Base-by-base conservation (phyloP, 768 basidiomycete species). In the Guyanaporus albipodus region DNA sequence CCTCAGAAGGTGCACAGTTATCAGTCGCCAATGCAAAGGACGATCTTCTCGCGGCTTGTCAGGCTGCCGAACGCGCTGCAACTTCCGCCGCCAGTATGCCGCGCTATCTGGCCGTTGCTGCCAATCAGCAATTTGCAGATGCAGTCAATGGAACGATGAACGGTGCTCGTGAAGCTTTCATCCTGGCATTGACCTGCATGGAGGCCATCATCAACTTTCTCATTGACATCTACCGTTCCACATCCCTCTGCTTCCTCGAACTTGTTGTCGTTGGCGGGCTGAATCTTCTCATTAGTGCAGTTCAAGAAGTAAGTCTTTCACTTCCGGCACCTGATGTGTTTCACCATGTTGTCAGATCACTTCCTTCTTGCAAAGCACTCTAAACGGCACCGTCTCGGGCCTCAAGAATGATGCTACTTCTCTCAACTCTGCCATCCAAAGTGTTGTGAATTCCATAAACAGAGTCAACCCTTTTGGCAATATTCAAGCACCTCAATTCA, bases 221-320 rank as follows among this genome's bases (percentile, higher is more conserved):
- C 53, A 79, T 98, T 54, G 87, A 91, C 67, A 80, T 85, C 37
- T 98, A 96, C 62, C 85, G 93, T 32, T 94, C 92, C 4, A 88
- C 94, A 4, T 84, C 95, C 59, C 76, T 99, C 42, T 99, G 95
- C 66, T 92, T 96, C 56, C 70, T 96, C 53, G 92, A 98, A 66
- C 76, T 98, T 35, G 82, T 89, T 19, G 81, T 99, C 9, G 76
- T 83, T 23, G 92, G 92, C 15, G 85, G 78, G 6, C 72, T 99
- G 42, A 76, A 80, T 21, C 70, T 97, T 44, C 70, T 96, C 37
- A 90, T 96, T 40, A 75, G 72, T 38, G 91, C 91, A 6, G 89
- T 92, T 0, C 73, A 91, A 53, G 87, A 87, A 71, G 94, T 93
- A 54, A 50, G 81, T 66, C 11, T 17, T 44, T 14, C 9, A 36